A percentile compares a stretch with the other conserved stretches of the same genome.
These are phyloP conservation scores for Kockovaella imperatae DNA, from an alignment of 768 basidiomycete species.

Conservation along the genomic window DNA sequence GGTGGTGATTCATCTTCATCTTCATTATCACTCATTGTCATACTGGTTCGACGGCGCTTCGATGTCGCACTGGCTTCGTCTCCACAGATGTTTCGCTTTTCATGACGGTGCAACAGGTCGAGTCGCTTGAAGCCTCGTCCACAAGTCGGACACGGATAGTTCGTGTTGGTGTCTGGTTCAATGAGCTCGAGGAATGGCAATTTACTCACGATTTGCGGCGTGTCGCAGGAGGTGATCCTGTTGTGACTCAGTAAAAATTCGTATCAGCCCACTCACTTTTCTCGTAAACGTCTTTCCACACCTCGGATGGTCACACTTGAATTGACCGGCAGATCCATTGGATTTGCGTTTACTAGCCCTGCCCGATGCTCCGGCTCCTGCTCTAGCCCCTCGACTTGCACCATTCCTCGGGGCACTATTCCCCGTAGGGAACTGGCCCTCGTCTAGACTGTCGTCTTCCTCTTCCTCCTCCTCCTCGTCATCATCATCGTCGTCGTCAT, in stretches of 20 bases:
- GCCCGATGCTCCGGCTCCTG: no score
- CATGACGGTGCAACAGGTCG: slow-evolving; percentile 30
- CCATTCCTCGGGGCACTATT: no score
- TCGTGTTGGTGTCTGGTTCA: slow-evolving; percentile 14
- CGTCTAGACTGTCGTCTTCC: no score
- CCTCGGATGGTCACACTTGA: slow-evolving; percentile 13
- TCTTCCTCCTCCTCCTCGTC: no score
- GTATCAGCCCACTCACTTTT: slow-evolving; percentile 17
- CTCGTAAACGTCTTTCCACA: slow-evolving; percentile 33
- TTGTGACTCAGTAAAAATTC: background rate
- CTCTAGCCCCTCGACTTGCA: no score
- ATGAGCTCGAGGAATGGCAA: background rate
- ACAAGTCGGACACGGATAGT: slow-evolving; percentile 19
- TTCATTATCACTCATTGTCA: background rate
- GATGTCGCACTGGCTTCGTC: background rate
- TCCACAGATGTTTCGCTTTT: slow-evolving; percentile 25
- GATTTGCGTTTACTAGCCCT: no score
- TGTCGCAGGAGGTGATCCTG: slow-evolving; percentile 34
- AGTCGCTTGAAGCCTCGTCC: slow-evolving; percentile 26
- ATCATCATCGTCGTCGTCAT: no score
- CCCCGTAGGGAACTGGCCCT: no score
- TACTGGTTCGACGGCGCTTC: slow-evolving; percentile 1
- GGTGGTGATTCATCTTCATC: background rate
- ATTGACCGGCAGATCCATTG: background rate
- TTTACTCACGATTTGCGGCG: slow-evolving; percentile 29